These are phyloP conservation scores for Glaciozyma martinii DNA, from an alignment of 768 basidiomycete genomes.

Conservation along the genomic window DNA sequence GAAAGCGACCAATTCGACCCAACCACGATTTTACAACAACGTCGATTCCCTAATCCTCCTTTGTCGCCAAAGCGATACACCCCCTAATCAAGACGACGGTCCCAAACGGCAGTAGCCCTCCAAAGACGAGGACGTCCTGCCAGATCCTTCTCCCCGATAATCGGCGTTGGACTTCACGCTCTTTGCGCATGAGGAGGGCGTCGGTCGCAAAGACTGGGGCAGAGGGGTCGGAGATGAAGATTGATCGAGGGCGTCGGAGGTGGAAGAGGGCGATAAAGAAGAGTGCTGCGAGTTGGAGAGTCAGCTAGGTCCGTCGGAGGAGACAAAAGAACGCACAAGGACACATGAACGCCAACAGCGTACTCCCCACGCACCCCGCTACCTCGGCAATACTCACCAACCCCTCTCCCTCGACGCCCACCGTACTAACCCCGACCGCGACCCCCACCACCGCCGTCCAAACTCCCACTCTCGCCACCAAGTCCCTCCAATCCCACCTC, in stretches of 20 bases:
- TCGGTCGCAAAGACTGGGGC: slow-evolving; percentile 39
- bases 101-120: slow-evolving; percentile 27
- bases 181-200: slow-evolving; percentile 69
- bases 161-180: slow-evolving; percentile 66
- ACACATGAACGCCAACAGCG: slow-evolving; percentile 22
- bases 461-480: slow-evolving; percentile 5
- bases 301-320: not conserved
- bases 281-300: slow-evolving; percentile 41
- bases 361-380: slow-evolving; percentile 3
- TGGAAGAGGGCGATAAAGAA: slow-evolving; percentile 75
- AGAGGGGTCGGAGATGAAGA: slow-evolving; percentile 58
- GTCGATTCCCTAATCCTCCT: slow-evolving; percentile 1
- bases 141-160: slow-evolving; percentile 59
- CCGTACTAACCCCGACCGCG: not conserved
- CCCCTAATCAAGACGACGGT: slow-evolving; percentile 25
- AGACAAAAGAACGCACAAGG: slow-evolving; percentile 18
- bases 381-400: slow-evolving; percentile 16
- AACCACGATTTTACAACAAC: too few relatives aligned
- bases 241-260: slow-evolving; percentile 71
- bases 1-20: too few relatives aligned
- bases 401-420: slow-evolving; percentile 13
- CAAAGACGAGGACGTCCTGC: slow-evolving; percentile 32
- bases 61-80: not conserved
- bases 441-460: slow-evolving; percentile 14
- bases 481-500: not conserved